phyloP scores from a whole-genome alignment of 306 rosid species.

The Canavalia ensiformis region DNA sequence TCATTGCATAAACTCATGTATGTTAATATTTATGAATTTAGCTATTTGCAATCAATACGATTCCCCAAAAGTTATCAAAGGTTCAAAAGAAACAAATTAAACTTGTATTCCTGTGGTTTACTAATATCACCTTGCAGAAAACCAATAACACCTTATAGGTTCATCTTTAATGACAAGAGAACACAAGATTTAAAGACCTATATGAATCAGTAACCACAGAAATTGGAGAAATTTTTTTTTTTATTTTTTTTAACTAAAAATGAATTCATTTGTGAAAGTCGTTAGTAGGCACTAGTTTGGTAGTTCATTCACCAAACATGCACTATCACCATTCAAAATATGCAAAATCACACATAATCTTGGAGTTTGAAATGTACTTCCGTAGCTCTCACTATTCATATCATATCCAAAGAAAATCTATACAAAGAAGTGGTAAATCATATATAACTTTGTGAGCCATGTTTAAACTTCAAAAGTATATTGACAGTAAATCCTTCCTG shows the following conservation, averaged over 20 bases:
- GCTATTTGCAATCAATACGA: constrained; percentile 18
- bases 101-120: constrained; percentile 11
- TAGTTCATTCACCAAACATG: constrained; percentile 19
- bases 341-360: constrained; percentile 16
- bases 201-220: constrained; percentile 25
- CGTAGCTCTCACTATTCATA: constrained; percentile 35
- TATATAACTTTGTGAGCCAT: constrained; percentile 12
- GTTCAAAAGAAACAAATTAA: constrained; percentile 31
- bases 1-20: background rate
- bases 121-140: constrained; percentile 2
- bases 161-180: constrained; percentile 23
- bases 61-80: background rate
- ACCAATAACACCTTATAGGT: constrained; percentile 20
- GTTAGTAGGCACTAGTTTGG: constrained; percentile 23
- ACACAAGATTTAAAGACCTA: constrained; percentile 8
- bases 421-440: background rate
- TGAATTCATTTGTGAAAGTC: constrained; percentile 2
- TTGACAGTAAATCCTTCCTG: constrained; percentile 36
- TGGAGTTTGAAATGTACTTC: constrained; percentile 11
- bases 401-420: constrained; percentile 25
- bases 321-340: constrained; percentile 25
- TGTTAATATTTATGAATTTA: background rate
- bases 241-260: background rate
- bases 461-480: constrained; percentile 33
- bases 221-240: constrained; percentile 7